Evolutionary conservation across 2,329 filamentous ascomycete genomes (phyloP).

Genomic region (Gnomoniopsis smithogilvyi): DNA sequence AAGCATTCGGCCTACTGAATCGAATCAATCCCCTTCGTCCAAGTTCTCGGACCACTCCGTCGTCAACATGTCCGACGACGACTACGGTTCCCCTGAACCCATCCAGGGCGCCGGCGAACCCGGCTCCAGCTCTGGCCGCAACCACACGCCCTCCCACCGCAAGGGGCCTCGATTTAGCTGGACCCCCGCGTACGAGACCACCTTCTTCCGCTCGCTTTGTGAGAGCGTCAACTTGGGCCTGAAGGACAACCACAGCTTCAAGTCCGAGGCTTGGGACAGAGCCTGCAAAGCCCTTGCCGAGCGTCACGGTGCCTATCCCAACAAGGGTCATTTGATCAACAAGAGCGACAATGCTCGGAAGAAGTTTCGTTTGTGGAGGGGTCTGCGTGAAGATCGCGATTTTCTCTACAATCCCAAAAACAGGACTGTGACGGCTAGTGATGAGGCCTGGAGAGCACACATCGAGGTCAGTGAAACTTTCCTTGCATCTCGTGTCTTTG

Average conservation of each 20-base stretch:
- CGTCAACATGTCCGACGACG: constrained; percentile 29
- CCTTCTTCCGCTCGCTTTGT: constrained; percentile 59
- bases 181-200: constrained; percentile 56
- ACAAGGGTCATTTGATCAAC: constrained; percentile 61
- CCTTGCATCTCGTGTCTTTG: neutral
- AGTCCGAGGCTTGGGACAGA: constrained; percentile 58
- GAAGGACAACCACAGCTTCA: constrained; percentile 52
- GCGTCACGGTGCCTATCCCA: constrained; percentile 53
- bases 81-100: constrained; percentile 22
- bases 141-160: constrained; percentile 26
- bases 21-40: constrained; percentile 1
- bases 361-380: constrained; percentile 59
- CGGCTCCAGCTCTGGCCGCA: constrained; percentile 16
- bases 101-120: constrained; percentile 16
- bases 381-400: constrained; percentile 54
- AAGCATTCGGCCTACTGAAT: neutral
- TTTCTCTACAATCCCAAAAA: constrained; percentile 51
- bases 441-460: constrained; percentile 55
- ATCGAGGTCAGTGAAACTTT: constrained; percentile 46
- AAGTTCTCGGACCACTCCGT: constrained; percentile 3
- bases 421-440: constrained; percentile 51
- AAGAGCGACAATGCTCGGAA: constrained; percentile 63
- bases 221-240: constrained; percentile 56
- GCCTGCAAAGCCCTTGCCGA: constrained; percentile 52
- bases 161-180: constrained; percentile 55